Percentiles rank a stretch among this genome's conserved stretches.
phyloP scores from a whole-genome alignment of 495 filamentous ascomycete genomes.

The Xylaria acuta region DNA sequence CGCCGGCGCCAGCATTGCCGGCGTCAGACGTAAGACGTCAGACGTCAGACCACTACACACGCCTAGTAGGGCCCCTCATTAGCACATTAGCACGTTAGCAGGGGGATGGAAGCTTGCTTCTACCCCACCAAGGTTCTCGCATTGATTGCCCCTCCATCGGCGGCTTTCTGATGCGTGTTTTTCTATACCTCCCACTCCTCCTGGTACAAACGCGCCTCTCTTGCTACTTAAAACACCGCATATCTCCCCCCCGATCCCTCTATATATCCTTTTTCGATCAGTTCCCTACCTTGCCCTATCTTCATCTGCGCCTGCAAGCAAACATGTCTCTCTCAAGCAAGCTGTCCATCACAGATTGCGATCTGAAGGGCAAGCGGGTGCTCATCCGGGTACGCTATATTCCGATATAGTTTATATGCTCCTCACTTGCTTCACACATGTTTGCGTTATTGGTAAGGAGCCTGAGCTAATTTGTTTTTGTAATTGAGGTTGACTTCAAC shows the following conservation, averaged over 20 bases:
- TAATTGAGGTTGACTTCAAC: slow-evolving; percentile 95
- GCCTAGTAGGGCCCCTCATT: not conserved
- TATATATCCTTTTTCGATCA: slow-evolving; percentile 6
- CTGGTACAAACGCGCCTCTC: slow-evolving; percentile 4
- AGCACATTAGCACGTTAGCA: not conserved
- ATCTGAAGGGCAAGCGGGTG: slow-evolving; percentile 97
- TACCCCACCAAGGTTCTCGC: slow-evolving; percentile 21
- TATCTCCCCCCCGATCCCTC: not conserved
- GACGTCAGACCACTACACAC: slow-evolving; percentile 13
- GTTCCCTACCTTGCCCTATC: not conserved
- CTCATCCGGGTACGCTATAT: slow-evolving; percentile 82
- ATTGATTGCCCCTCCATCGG: slow-evolving; percentile 28
- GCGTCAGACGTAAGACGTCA: slow-evolving; percentile 8
- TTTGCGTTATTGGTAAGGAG: not conserved
- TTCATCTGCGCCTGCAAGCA: slow-evolving; percentile 19
- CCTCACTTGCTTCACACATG: not conserved
- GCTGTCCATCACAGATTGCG: slow-evolving; percentile 92
- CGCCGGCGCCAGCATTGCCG: not conserved
- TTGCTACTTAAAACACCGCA: slow-evolving; percentile 11
- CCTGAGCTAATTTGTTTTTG: slow-evolving; percentile 23
- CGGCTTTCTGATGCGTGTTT: slow-evolving; percentile 22
- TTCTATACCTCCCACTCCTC: slow-evolving; percentile 19
- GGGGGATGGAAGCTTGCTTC: not conserved
- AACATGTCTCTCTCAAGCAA: slow-evolving; percentile 99
- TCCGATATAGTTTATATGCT: not conserved